These are phyloP conservation scores for Capsicum pubescens DNA, from an alignment of 257 asterid genomes.

Conservation along the genomic window DNA sequence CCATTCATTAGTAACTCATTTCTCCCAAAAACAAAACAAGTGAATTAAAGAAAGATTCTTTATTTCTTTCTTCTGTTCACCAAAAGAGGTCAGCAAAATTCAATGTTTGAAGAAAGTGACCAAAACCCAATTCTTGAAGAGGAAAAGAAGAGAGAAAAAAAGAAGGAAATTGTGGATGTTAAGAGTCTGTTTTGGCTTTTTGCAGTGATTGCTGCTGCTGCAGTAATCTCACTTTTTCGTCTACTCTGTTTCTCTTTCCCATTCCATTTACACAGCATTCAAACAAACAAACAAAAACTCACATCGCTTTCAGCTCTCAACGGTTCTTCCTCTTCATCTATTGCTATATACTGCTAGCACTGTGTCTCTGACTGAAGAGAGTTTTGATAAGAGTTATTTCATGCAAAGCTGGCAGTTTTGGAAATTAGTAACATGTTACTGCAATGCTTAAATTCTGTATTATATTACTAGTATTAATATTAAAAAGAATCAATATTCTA, in stretches of 20 bases:
- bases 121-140: slow-evolving; percentile 23
- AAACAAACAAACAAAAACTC: background rate
- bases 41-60: background rate
- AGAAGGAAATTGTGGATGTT: slow-evolving; percentile 14
- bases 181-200: background rate
- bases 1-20: slow-evolving; percentile 3
- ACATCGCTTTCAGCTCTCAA: background rate
- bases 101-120: slow-evolving; percentile 1
- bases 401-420: slow-evolving; percentile 28
- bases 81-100: slow-evolving; percentile 2
- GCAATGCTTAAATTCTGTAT: background rate
- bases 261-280: slow-evolving; percentile 1
- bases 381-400: background rate
- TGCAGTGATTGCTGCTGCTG: slow-evolving; percentile 24
- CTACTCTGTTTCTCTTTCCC: slow-evolving; percentile 14
- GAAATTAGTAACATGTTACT: background rate
- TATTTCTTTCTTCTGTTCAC: slow-evolving; percentile 20
- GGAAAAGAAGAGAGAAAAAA: slow-evolving; percentile 20
- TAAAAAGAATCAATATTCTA: background rate
- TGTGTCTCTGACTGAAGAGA: background rate
- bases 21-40: background rate
- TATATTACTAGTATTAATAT: background rate
- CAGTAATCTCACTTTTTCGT: background rate
- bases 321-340: background rate
- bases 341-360: background rate